Evolutionary conservation across 495 filamentous ascomycete species (phyloP), one percentile per base, ranked within the genome.

Genomic region (Baudoinia panamericana): DNA sequence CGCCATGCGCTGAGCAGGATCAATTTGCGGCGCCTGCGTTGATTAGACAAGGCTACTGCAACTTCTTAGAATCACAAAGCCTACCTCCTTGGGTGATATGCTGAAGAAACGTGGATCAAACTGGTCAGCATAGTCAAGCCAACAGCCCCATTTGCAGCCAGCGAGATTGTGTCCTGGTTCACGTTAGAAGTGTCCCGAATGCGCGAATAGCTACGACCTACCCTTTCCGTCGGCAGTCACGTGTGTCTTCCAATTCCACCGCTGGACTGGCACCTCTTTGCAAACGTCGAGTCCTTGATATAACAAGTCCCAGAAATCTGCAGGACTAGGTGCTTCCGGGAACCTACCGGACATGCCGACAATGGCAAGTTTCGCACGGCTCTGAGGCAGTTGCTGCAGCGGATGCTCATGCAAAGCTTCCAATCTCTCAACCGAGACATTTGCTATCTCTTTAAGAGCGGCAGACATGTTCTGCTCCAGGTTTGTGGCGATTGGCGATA

Each of bases 41-140:
- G n/a, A n/a, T n/a, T n/a, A n/a, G n/a, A n/a, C n/a, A n/a, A n/a
- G n/a, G n/a, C n/a, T n/a, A n/a, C n/a, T n/a, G n/a, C n/a, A n/a
- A n/a, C n/a, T n/a, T n/a, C n/a, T n/a, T n/a, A n/a, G n/a, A n/a
- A n/a, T n/a, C n/a, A n/a, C n/a, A n/a, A n/a, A n/a, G n/a, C n/a
- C 6, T 62, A 43, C 34, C 43, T 66, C 63, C 5, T 56, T 54
- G 10, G 60, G 60, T 7, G 56, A 58, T 31, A 66, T 58, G 18
- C 52, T 52, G 45, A 66, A 66, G 50, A 66, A 63, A 6, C 49
- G 47, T 7, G 50, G 23, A 34, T 66, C 63, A 35, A 63, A 63
- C 39, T 43, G 29, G 25, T 43, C 56, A 4, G 19, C 7, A 16
- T n/a, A n/a, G n/a, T n/a, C n/a, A n/a, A n/a, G n/a, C n/a, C n/a